Conservation (phyloP, 225 moss, liverwort and hornwort genomes). For the Asterella californica region DNA sequence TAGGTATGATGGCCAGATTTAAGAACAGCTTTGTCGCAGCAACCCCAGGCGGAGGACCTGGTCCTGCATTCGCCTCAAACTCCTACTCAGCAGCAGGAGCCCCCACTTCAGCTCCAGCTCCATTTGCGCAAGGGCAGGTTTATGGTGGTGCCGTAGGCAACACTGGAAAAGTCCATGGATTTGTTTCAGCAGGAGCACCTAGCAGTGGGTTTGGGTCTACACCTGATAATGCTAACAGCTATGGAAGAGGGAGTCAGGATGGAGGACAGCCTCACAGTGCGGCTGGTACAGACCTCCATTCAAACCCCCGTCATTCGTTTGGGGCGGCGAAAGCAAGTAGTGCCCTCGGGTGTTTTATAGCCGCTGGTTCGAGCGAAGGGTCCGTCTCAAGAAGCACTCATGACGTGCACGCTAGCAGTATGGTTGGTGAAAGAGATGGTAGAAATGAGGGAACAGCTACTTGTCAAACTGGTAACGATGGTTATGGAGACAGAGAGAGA, state of each 20-base stretch:
- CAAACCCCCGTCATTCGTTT: background rate
- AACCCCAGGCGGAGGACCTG: conserved; percentile 52
- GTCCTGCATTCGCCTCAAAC: conserved; percentile 44
- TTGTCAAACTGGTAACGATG: conserved; percentile 12
- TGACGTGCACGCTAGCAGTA: conserved; percentile 7
- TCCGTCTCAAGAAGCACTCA: conserved; percentile 10
- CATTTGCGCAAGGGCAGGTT: conserved; percentile 51
- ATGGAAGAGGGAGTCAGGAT: conserved; percentile 32
- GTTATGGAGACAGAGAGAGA: conserved; percentile 34
- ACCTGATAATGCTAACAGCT: background rate
- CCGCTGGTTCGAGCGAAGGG: conserved; percentile 22
- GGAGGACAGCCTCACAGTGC: conserved; percentile 39
- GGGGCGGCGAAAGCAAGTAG: conserved; percentile 6
- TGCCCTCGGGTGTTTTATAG: conserved; percentile 20
- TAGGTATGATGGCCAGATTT: conserved; percentile 97
- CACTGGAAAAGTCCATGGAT: conserved; percentile 50
- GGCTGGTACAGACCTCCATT: conserved; percentile 36
- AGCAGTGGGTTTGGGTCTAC: background rate
- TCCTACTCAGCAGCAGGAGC: conserved; percentile 23
- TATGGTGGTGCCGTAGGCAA: conserved; percentile 50
- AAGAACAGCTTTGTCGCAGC: conserved; percentile 94
- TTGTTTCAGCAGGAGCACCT: conserved; percentile 16
- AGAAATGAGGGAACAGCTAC: conserved; percentile 32
- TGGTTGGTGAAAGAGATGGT: conserved; percentile 21
- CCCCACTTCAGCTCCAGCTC: background rate